A percentile compares a stretch with the other conserved stretches of the same genome.
phyloP scores from a whole-genome alignment of 805 yeast genomes.

The Isabelozyma pseudorhagii region DNA sequence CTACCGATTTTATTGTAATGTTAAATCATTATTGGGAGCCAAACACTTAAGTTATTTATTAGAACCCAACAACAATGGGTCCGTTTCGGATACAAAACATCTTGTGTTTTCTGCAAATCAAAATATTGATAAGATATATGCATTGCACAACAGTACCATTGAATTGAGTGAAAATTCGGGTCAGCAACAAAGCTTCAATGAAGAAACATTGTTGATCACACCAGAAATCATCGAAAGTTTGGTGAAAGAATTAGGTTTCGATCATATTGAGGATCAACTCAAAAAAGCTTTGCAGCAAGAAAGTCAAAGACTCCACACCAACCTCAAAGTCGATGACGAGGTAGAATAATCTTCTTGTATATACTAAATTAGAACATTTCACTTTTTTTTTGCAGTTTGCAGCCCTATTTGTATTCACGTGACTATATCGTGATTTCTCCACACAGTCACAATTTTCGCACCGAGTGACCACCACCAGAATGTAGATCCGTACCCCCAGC shows the following conservation, averaged over 20 bases:
- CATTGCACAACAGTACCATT: slow-evolving; percentile 4
- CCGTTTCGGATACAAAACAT: slow-evolving; percentile 17
- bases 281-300: slow-evolving; percentile 57
- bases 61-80: slow-evolving; percentile 16
- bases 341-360: slow-evolving; percentile 8
- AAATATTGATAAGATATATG: slow-evolving; percentile 16
- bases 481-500: neutral
- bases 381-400: neutral
- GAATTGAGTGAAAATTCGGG: slow-evolving; percentile 4
- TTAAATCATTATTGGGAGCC: slow-evolving; percentile 75
- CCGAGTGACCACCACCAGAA: neutral
- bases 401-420: slow-evolving; percentile 2
- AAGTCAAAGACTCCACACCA: slow-evolving; percentile 14
- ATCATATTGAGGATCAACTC: slow-evolving; percentile 43
- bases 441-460: neutral
- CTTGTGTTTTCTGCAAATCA: slow-evolving; percentile 13
- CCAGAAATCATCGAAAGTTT: slow-evolving; percentile 45
- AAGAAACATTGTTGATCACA: slow-evolving; percentile 41
- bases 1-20: slow-evolving; percentile 80
- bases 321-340: slow-evolving; percentile 12
- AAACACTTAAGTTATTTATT: slow-evolving; percentile 59
- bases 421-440: neutral
- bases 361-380: neutral
- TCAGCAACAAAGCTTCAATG: slow-evolving; percentile 7
- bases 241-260: slow-evolving; percentile 43